These are phyloP conservation scores for Yamadazyma phyllophila DNA, from an alignment of 805 yeast genomes.

Conservation along the genomic window DNA sequence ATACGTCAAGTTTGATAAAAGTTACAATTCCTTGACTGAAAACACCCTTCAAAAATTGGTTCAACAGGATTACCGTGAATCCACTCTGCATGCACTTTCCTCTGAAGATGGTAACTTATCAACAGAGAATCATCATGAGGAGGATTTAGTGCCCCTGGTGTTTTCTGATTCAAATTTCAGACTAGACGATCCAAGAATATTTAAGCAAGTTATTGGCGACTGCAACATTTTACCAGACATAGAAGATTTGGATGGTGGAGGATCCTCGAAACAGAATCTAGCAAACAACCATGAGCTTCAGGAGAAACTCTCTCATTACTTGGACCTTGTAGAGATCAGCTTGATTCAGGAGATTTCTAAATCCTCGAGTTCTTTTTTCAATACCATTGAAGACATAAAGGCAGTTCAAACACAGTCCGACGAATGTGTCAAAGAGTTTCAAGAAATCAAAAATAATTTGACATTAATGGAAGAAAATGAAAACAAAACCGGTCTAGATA, in stretches of 20 bases:
- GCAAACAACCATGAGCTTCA: constrained; percentile 60
- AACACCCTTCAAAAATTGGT: constrained; percentile 32
- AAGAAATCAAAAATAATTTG: constrained; percentile 46
- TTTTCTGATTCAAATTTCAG: constrained; percentile 69
- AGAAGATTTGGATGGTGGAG: constrained; percentile 15
- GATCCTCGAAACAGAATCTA: constrained; percentile 25
- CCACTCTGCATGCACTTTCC: background rate
- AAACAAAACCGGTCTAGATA: constrained; percentile 49
- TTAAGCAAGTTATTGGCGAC: constrained; percentile 68
- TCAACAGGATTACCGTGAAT: constrained; percentile 11
- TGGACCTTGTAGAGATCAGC: constrained; percentile 82
- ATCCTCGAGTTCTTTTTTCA: constrained; percentile 81
- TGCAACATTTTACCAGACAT: constrained; percentile 41
- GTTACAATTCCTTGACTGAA: constrained; percentile 36
- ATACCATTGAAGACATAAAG: constrained; percentile 76
- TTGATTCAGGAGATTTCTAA: constrained; percentile 78
- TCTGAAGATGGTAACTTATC: background rate
- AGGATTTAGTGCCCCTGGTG: constrained; percentile 53
- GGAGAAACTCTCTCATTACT: constrained; percentile 74
- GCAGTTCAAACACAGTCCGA: constrained; percentile 56
- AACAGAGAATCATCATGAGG: background rate
- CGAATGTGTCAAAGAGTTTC: constrained; percentile 47
- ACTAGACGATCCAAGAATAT: constrained; percentile 84
- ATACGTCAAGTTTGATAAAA: constrained; percentile 35
- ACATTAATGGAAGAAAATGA: constrained; percentile 46